Base-by-base conservation (phyloP, 208 protist species). In the Leishmania amazonensis region DNA sequence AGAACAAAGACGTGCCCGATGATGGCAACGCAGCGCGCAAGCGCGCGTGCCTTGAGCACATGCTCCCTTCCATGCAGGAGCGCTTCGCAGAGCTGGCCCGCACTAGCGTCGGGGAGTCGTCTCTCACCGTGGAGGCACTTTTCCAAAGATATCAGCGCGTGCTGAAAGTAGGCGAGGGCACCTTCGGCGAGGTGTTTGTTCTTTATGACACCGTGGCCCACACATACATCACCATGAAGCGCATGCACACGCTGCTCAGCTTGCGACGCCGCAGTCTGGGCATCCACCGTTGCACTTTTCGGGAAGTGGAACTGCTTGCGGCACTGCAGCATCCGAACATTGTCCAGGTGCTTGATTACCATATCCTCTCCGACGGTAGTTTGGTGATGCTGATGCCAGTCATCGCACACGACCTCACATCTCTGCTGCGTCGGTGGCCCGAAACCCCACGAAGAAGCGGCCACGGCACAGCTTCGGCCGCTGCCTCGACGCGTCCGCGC, bases 141-240 rank as follows among this genome's bases (percentile, higher is more conserved):
- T 86, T 90, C 38, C 73, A 76, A 17, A 88, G 95, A 17, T 97
- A 94, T 79, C 87, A 85, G 42, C 81, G 90, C 17, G 79, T 95
- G 40, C 68, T 94, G 70, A 97, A 96, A 76, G 90, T 97, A 40
- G 95, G 95, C 31, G 93, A 96, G 72, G 95, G 95, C 64, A 96
- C 87, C 71, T 97, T 96, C 84, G 95, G 95, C 0, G 90, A 96
- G 70, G 95, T 97, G 13, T 95, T 89, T 80, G 90, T 97, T 85
- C 87, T 97, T 13, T 95, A 92, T 84, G 95, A 97, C 83, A 96
- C 87, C 38, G 75, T 86, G 51, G 84, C 86, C 0, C 35, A 81
- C 40, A 93, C 88, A 9, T 93, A 97, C 77, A 79, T 96, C 35
- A 95, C 92, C 1, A 96, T 97, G 93, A 97, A 97, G 81, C 90